phyloP scores from a whole-genome alignment of 331 rosid species.

The Quercus tomentella region DNA sequence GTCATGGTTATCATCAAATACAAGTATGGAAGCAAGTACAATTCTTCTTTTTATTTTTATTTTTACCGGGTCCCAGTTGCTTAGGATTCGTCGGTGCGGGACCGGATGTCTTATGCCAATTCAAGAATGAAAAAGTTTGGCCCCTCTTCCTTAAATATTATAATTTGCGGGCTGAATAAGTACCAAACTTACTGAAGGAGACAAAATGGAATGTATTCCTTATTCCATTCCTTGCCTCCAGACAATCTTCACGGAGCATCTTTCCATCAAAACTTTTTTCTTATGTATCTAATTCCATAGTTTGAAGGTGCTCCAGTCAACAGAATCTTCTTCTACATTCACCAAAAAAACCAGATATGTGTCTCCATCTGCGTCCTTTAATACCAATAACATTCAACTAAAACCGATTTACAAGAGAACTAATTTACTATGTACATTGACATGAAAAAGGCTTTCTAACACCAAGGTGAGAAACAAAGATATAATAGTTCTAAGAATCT shows the following conservation, averaged over 20 bases:
- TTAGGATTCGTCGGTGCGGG: slow-evolving; percentile 46
- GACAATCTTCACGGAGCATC: slow-evolving; percentile 58
- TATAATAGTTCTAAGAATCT: slow-evolving; percentile 47
- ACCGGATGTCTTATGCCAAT: slow-evolving; percentile 37
- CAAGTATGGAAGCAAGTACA: slow-evolving; percentile 57
- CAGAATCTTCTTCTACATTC: slow-evolving; percentile 55
- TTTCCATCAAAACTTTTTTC: slow-evolving; percentile 19
- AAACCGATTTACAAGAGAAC: not conserved
- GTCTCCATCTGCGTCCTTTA: slow-evolving; percentile 42
- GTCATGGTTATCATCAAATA: slow-evolving; percentile 33
- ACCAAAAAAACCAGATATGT: slow-evolving; percentile 33
- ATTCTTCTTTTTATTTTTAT: slow-evolving; percentile 26
- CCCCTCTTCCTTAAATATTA: slow-evolving; percentile 27
- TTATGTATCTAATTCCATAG: slow-evolving; percentile 27
- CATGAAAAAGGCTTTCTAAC: slow-evolving; percentile 27
- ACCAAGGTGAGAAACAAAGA: slow-evolving; percentile 23
- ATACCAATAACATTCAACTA: slow-evolving; percentile 19
- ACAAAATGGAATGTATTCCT: slow-evolving; percentile 69
- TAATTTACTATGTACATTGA: slow-evolving; percentile 24
- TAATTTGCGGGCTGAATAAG: slow-evolving; percentile 60
- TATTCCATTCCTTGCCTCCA: slow-evolving; percentile 80
- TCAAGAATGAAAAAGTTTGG: slow-evolving; percentile 37
- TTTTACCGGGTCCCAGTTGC: slow-evolving; percentile 31
- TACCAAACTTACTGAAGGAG: slow-evolving; percentile 92
- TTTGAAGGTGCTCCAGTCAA: slow-evolving; percentile 57